phyloP scores from a whole-genome alignment of 345 rosid genomes.

The Cochlearia excelsa region DNA sequence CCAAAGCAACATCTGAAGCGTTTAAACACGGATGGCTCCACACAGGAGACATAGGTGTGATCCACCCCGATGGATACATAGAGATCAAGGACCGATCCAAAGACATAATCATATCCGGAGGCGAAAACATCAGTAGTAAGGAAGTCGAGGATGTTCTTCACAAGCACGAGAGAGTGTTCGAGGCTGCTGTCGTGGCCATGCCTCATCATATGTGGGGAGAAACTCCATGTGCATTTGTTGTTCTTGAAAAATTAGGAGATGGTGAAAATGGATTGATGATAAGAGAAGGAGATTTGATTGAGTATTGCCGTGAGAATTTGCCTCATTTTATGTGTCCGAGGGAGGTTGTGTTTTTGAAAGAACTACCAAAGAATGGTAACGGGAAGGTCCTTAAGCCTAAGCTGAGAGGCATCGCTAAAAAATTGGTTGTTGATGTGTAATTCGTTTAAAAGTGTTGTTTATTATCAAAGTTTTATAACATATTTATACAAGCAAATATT shows the following conservation, averaged over 20 bases:
- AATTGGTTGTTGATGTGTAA: not conserved
- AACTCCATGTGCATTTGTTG: slow-evolving; percentile 57
- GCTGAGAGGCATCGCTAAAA: slow-evolving; percentile 44
- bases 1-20: slow-evolving; percentile 44
- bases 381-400: slow-evolving; percentile 51
- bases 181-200: slow-evolving; percentile 61
- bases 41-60: slow-evolving; percentile 57
- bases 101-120: slow-evolving; percentile 63
- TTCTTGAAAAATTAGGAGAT: slow-evolving; percentile 31
- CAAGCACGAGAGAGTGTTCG: slow-evolving; percentile 42
- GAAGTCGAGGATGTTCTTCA: slow-evolving; percentile 54
- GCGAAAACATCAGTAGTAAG: slow-evolving; percentile 62
- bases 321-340: slow-evolving; percentile 53
- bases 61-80: slow-evolving; percentile 46
- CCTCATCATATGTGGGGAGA: slow-evolving; percentile 60
- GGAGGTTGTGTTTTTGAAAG: slow-evolving; percentile 42
- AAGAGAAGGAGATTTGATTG: slow-evolving; percentile 41
- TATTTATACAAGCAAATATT: too few species aligned
- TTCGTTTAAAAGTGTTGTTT: too few species aligned
- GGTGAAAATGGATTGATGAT: slow-evolving; percentile 12
- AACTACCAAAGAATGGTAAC: slow-evolving; percentile 51
- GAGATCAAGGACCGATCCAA: slow-evolving; percentile 64
- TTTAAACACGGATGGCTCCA: slow-evolving; percentile 59
- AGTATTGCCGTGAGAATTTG: slow-evolving; percentile 45
- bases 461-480: too few species aligned